Base-by-base conservation (phyloP, 1,139 yeast species). In the Suhomyces panamericanus region DNA sequence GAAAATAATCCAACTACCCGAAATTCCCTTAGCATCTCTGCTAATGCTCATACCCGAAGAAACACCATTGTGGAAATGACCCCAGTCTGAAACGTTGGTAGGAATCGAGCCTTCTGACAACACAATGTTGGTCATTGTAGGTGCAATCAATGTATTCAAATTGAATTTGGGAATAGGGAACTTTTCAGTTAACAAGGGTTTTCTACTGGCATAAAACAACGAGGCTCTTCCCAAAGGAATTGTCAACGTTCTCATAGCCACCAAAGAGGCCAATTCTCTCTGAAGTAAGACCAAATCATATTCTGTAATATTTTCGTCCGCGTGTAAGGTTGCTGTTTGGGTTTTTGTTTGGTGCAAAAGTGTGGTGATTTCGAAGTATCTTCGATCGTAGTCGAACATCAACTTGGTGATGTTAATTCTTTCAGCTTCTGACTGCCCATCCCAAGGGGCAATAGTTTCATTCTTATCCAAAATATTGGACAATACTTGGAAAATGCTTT, bases 1-100 rank as follows among this genome's bases (percentile, higher is more conserved):
- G 62, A 87, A 90, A 1, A 85, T 86, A 36, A 91, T 86, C 98
- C 98, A 91, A 55, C 95, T 85, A 0, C 97, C 96, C 15, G 85
- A 81, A 7, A 93, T 82, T 7, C 88, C 91, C 33, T 77, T 75
- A 0, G 91, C 81, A 34, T 78, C 80, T 48, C 75, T 76, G 3
- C 91, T 82, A 6, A 91, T 81, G 44, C 87, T 83, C 42, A 95
- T 66, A 0, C 97, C 99, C 0, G 95, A 79, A 2, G 96, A 83
- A 0, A 84, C 96, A 11, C 99, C 99, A 56, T 87, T 87, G 56
- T 93, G 97, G 60, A 93, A 95, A 49, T 81, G 80, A 0, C 96
- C 96, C 97, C 97, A 91, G 38, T 83, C 81, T 20, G 79, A 60
- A 4, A 77, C 66, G 14, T 71, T 76, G 4, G 74, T 70, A 13